Conservation (phyloP, 306 rosid genomes). For the Rosa multiflora region DNA sequence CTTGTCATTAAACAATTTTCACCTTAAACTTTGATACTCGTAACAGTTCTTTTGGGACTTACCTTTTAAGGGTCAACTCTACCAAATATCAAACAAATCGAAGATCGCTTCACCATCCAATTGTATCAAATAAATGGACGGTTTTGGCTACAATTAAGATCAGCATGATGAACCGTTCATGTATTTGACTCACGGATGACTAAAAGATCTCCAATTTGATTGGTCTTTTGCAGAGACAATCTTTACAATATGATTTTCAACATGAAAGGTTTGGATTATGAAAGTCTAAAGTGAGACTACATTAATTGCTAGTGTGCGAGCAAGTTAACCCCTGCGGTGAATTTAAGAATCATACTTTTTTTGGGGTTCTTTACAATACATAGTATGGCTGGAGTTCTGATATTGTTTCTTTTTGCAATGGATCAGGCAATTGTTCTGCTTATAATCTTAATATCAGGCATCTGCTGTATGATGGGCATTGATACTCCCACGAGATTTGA, state of each 20-base stretch:
- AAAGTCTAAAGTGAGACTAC: not conserved
- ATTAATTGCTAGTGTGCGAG: not conserved
- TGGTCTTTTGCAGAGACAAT: not conserved
- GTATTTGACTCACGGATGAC: not conserved
- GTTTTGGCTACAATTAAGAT: not conserved
- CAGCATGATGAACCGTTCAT: not conserved
- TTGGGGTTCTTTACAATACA: not conserved
- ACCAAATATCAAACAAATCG: not conserved
- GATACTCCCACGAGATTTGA: conserved; percentile 97
- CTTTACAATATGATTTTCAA: not conserved
- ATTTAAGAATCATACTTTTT: not conserved
- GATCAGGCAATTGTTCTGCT: conserved; percentile 82
- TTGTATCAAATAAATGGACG: not conserved
- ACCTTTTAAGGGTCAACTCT: not conserved
- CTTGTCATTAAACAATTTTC: not conserved
- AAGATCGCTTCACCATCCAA: not conserved
- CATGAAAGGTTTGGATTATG: not conserved
- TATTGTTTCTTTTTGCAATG: conserved; percentile 26
- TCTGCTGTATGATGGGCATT: conserved; percentile 98
- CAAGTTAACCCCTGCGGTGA: not conserved
- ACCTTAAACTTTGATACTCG: not conserved
- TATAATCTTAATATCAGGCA: conserved; percentile 83
- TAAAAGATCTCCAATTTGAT: not conserved
- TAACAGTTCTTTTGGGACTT: not conserved
- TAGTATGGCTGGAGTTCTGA: conserved; percentile 29